A percentile compares a stretch with the other conserved stretches of the same genome.
These are phyloP conservation scores for Aspergillus floridensis DNA, from an alignment of 2,329 filamentous ascomycete species.

Conservation along the genomic window DNA sequence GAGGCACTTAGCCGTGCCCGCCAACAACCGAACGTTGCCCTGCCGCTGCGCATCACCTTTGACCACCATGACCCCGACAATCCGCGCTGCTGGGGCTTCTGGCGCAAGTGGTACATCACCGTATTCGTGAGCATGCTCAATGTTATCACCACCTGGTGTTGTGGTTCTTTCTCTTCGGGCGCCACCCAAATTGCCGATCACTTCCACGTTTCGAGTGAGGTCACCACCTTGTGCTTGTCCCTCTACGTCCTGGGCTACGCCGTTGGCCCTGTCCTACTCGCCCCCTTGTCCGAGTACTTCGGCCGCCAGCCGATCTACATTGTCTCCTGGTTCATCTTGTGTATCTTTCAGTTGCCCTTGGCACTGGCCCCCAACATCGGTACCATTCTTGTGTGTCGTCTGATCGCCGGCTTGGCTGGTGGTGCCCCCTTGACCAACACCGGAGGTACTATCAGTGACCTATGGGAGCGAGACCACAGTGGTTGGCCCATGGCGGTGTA, in stretches of 20 bases:
- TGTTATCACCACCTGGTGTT: slow-evolving; percentile 29
- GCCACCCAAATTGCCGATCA: slow-evolving; percentile 24
- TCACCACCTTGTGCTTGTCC: slow-evolving; percentile 34
- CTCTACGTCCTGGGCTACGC: slow-evolving; percentile 31
- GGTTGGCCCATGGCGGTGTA: slow-evolving; percentile 37
- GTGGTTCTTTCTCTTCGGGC: slow-evolving; percentile 29
- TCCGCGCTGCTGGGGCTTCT: slow-evolving; percentile 41
- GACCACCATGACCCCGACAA: slow-evolving; percentile 31
- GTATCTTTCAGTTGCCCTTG: slow-evolving; percentile 30
- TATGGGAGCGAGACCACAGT: slow-evolving; percentile 32
- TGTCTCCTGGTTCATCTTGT: slow-evolving; percentile 30
- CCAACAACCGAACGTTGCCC: slow-evolving; percentile 21
- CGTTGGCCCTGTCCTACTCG: slow-evolving; percentile 30
- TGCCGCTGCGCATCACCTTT: slow-evolving; percentile 25
- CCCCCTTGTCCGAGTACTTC: slow-evolving; percentile 36
- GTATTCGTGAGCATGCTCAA: slow-evolving; percentile 39
- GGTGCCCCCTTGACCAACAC: slow-evolving; percentile 36
- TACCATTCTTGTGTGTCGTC: slow-evolving; percentile 30
- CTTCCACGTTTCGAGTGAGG: slow-evolving; percentile 30
- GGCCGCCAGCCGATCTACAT: slow-evolving; percentile 37
- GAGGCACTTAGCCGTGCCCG: slow-evolving; percentile 26
- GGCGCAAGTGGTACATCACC: slow-evolving; percentile 44
- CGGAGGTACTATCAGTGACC: slow-evolving; percentile 30
- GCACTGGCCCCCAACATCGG: slow-evolving; percentile 29
- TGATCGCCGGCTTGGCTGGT: slow-evolving; percentile 30